Evolutionary conservation across 2,329 filamentous ascomycete genomes (phyloP).

Genomic region (Shiraia sp.): DNA sequence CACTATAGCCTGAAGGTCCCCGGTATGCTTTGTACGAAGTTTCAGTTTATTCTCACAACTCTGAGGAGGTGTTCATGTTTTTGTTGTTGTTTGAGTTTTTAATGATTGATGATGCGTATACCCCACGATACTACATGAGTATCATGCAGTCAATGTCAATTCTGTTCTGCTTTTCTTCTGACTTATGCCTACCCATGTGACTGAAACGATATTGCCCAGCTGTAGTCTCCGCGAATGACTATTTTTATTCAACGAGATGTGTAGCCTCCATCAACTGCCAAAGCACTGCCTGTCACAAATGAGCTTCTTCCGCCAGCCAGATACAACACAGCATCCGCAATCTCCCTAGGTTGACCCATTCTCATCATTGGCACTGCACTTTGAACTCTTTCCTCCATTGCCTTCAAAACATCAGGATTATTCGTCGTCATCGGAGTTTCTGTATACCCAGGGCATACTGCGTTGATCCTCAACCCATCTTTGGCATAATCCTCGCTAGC

Average conservation of each 20-base stretch:
- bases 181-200: no score
- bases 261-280: conserved; percentile 27
- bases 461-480: conserved; percentile 47
- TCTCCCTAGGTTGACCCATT: conserved; percentile 24
- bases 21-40: no score
- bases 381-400: conserved; percentile 26
- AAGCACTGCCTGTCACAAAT: conserved; percentile 28
- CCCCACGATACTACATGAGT: no score
- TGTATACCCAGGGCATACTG: conserved; percentile 34
- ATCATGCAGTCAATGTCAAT: no score
- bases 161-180: no score
- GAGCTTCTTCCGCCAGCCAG: conserved; percentile 27
- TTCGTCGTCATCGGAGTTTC: conserved; percentile 26
- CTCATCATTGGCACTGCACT: conserved; percentile 29
- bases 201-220: no score
- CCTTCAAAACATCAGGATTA: conserved; percentile 21
- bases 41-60: no score
- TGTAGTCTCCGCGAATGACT: no score
- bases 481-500: conserved; percentile 50
- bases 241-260: conserved; percentile 8
- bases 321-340: conserved; percentile 35
- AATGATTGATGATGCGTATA: no score
- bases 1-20: conserved; percentile 6
- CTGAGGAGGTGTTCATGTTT: no score
- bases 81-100: no score